Percentiles rank a stretch among this genome's conserved stretches.
Conservation (phyloP, 1,139 yeast genomes). For the Saccharomyces pastorianus region DNA sequence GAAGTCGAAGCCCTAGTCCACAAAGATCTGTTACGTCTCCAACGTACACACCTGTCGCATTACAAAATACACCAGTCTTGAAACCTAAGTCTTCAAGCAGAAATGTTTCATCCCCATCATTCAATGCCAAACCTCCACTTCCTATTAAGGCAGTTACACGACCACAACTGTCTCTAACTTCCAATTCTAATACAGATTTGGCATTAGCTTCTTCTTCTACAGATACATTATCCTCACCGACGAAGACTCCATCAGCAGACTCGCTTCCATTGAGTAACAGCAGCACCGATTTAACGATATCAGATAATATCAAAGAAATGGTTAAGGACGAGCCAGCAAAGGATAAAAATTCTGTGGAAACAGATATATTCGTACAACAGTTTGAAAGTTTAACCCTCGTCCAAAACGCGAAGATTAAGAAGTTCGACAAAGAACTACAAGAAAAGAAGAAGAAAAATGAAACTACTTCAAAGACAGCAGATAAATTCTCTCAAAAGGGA, state of each 20-base stretch:
- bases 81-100: neutral
- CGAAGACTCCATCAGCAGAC: slow-evolving; percentile 4
- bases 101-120: slow-evolving; percentile 4
- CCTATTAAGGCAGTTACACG: slow-evolving; percentile 6
- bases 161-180: slow-evolving; percentile 2
- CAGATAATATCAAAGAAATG: slow-evolving; percentile 17
- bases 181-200: slow-evolving; percentile 4
- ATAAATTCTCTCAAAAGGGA: slow-evolving; percentile 31
- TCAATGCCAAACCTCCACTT: slow-evolving; percentile 5
- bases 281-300: slow-evolving; percentile 1
- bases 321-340: slow-evolving; percentile 15
- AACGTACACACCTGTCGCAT: neutral
- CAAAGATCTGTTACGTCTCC: slow-evolving; percentile 1
- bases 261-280: slow-evolving; percentile 5
- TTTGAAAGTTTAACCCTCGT: slow-evolving; percentile 1
- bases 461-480: slow-evolving; percentile 9
- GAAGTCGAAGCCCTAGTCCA: slow-evolving; percentile 8
- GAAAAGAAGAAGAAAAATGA: slow-evolving; percentile 19
- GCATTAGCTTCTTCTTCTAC: slow-evolving; percentile 2
- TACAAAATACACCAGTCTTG: neutral
- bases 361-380: neutral
- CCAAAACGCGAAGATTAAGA: slow-evolving; percentile 19
- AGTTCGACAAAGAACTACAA: slow-evolving; percentile 27
- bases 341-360: slow-evolving; percentile 2
- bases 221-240: neutral